These are phyloP conservation scores for Picea glauca DNA, from an alignment of 75 land plant species.

Conservation along the genomic window DNA sequence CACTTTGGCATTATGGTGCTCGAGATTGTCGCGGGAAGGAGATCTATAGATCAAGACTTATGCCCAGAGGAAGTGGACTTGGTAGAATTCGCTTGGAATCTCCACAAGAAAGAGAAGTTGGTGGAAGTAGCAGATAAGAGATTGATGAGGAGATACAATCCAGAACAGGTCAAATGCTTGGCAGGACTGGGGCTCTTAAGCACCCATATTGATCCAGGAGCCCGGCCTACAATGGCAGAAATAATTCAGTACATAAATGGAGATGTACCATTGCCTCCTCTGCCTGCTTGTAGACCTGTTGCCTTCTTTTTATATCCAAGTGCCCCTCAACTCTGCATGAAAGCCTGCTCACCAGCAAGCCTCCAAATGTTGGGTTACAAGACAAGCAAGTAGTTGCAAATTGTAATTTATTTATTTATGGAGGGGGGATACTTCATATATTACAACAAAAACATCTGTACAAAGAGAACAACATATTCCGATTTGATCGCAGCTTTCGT, in stretches of 20 bases:
- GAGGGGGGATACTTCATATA: background rate
- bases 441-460: background rate
- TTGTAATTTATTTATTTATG: background rate
- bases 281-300: conserved; percentile 25
- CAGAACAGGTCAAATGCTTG: conserved; percentile 25
- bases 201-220: conserved; percentile 34
- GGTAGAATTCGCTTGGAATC: conserved; percentile 45
- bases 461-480: too few species aligned
- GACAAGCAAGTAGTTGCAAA: background rate
- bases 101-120: conserved; percentile 19
- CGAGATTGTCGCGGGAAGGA: conserved; percentile 37
- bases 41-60: conserved; percentile 7
- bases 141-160: conserved; percentile 15
- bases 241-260: conserved; percentile 29
- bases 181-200: conserved; percentile 39
- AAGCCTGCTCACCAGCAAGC: conserved; percentile 4
- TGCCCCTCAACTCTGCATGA: conserved; percentile 17
- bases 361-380: conserved; percentile 10
- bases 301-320: conserved; percentile 21
- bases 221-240: conserved; percentile 42
- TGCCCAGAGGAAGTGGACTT: conserved; percentile 25
- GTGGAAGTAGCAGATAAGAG: conserved; percentile 31
- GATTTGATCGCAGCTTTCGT: background rate
- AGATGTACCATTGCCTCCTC: conserved; percentile 25
- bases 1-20: conserved; percentile 35